Conservation (phyloP, 1,284 basidiomycete species). For the Ustilago curta region DNA sequence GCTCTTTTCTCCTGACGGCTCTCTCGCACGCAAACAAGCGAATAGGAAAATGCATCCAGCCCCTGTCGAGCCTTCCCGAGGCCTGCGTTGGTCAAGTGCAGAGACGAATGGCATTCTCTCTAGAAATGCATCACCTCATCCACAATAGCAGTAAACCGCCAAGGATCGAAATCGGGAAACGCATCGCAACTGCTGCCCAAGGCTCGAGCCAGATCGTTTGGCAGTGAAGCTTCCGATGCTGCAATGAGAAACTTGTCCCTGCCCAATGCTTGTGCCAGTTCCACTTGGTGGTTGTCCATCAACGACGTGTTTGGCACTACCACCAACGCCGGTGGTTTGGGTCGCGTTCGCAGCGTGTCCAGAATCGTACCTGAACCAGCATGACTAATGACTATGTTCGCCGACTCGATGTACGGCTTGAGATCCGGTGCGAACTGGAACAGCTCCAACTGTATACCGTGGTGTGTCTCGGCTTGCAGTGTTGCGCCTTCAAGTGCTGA, state of each 20-base stretch:
- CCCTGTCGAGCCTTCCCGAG: neutral
- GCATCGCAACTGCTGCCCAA: neutral
- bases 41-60: conserved; percentile 4
- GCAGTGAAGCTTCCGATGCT: conserved; percentile 29
- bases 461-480: conserved; percentile 26
- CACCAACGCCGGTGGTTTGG: conserved; percentile 76
- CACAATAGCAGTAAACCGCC: conserved; percentile 35
- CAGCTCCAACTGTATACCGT: conserved; percentile 41
- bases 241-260: conserved; percentile 28
- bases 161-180: conserved; percentile 47
- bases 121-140: conserved; percentile 32
- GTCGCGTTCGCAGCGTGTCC: conserved; percentile 78
- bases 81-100: too few relatives aligned
- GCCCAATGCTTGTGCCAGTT: conserved; percentile 80
- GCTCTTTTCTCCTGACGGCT: too few relatives aligned
- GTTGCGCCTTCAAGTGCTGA: conserved; percentile 21
- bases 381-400: conserved; percentile 88
- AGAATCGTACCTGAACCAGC: conserved; percentile 95
- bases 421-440: conserved; percentile 53
- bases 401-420: conserved; percentile 72
- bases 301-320: conserved; percentile 89
- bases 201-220: conserved; percentile 29
- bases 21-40: too few relatives aligned
- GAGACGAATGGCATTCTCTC: too few relatives aligned
- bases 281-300: conserved; percentile 92